Evolutionary conservation across 2,329 filamentous ascomycete species (phyloP).

Genomic region (Fusarium sacchari): DNA sequence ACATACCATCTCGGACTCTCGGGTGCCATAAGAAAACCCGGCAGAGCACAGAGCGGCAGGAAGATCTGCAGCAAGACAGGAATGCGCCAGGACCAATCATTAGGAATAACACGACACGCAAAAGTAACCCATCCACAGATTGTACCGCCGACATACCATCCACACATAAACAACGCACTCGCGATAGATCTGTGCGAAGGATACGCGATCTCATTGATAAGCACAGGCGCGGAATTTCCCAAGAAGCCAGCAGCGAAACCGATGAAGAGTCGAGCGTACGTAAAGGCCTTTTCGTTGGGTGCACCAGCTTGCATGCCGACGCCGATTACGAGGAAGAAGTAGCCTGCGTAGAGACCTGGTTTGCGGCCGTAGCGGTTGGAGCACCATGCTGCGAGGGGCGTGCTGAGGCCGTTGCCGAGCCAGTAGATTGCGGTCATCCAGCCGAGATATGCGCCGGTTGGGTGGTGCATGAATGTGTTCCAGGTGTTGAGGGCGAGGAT

Average conservation of each 20-base stretch:
- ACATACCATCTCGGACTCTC: constrained; percentile 14
- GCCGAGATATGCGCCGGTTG: constrained; percentile 32
- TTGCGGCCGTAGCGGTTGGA: constrained; percentile 8
- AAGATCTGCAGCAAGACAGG: not conserved
- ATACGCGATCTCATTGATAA: constrained; percentile 1
- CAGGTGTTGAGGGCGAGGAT: constrained; percentile 32
- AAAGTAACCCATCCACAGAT: constrained; percentile 7
- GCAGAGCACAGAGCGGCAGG: not conserved
- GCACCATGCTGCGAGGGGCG: constrained; percentile 26
- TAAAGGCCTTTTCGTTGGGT: not conserved
- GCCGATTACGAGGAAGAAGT: constrained; percentile 4
- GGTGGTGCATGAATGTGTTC: constrained; percentile 36
- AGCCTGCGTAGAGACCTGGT: not conserved
- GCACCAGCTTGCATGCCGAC: constrained; percentile 7
- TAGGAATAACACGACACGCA: not conserved
- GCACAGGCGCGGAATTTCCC: not conserved
- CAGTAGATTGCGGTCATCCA: constrained; percentile 42
- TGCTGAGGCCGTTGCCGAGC: constrained; percentile 35
- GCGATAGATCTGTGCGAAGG: constrained; percentile 10
- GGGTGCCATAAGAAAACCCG: not conserved
- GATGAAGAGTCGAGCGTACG: not conserved
- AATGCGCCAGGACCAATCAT: constrained; percentile 1
- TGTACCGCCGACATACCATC: not conserved
- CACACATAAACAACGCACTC: constrained; percentile 6
- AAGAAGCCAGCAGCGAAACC: constrained; percentile 1